phyloP scores from a whole-genome alignment of 2,329 filamentous ascomycete species.

The Pseudopithomyces maydicus region DNA sequence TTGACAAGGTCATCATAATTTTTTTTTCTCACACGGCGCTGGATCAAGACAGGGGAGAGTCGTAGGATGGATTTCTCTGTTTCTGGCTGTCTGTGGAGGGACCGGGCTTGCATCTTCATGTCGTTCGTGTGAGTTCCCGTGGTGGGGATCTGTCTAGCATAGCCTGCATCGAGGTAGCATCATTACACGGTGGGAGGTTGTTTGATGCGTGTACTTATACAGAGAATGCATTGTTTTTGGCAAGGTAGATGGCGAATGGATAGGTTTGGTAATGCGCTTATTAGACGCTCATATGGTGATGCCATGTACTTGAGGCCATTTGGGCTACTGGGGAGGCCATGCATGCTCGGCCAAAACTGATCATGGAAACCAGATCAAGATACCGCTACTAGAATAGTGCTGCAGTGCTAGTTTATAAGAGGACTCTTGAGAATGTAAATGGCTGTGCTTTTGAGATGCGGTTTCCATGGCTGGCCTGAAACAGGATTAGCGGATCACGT shows the following conservation, averaged over 20 bases:
- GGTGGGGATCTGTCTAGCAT: neutral
- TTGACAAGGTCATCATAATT: neutral
- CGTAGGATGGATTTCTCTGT: too few species aligned
- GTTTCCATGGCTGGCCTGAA: neutral
- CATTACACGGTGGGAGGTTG: neutral
- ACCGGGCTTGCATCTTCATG: neutral
- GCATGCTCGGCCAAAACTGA: too few species aligned
- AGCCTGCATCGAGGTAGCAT: neutral
- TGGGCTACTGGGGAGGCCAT: too few species aligned
- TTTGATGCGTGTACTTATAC: neutral
- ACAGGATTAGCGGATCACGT: neutral
- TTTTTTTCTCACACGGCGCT: neutral
- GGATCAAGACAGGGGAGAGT: too few species aligned
- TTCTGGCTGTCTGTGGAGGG: neutral
- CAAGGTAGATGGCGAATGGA: neutral
- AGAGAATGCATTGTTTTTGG: neutral
- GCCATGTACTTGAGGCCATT: too few species aligned
- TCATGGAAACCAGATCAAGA: too few species aligned
- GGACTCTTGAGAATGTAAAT: too few species aligned
- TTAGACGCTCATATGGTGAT: too few species aligned
- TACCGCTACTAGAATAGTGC: too few species aligned
- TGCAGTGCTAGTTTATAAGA: too few species aligned
- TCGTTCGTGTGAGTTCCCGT: neutral
- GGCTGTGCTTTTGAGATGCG: too few species aligned
- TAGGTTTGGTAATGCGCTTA: too few species aligned